Conservation (phyloP, 2,329 filamentous ascomycete genomes). For the Fusarium duplospermum region DNA sequence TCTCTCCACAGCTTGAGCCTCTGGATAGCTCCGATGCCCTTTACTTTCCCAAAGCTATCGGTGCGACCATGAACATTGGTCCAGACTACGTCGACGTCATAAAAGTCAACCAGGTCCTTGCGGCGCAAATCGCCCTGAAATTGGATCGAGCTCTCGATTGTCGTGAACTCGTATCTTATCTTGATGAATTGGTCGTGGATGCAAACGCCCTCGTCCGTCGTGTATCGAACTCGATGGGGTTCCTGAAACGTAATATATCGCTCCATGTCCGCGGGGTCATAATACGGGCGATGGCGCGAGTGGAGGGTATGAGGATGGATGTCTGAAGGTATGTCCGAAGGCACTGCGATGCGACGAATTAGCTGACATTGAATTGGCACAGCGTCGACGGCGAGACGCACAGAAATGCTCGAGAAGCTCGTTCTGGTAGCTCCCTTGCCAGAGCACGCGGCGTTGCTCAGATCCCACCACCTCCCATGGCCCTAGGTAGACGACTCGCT, state of each 20-base stretch:
- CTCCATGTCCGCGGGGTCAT: slow-evolving; percentile 62
- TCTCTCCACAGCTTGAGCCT: slow-evolving; percentile 65
- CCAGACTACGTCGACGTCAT: slow-evolving; percentile 65
- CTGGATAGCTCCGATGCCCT: slow-evolving; percentile 63
- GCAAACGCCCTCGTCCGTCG: slow-evolving; percentile 57
- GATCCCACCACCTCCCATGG: slow-evolving; percentile 63
- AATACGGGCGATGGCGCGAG: slow-evolving; percentile 62
- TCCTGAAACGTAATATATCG: slow-evolving; percentile 61
- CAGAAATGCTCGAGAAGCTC: slow-evolving; percentile 64
- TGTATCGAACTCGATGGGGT: slow-evolving; percentile 62
- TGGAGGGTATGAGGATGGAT: slow-evolving; percentile 63
- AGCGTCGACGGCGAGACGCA: slow-evolving; percentile 45
- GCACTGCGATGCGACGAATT: slow-evolving; percentile 50
- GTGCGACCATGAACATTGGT: slow-evolving; percentile 62
- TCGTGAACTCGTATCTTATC: slow-evolving; percentile 64
- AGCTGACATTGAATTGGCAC: slow-evolving; percentile 11
- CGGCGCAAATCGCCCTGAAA: slow-evolving; percentile 62
- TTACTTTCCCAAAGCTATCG: slow-evolving; percentile 62
- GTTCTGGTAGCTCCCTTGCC: slow-evolving; percentile 65
- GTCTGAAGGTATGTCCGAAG: slow-evolving; percentile 57
- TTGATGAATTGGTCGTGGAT: slow-evolving; percentile 61
- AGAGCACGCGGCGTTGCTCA: slow-evolving; percentile 61
- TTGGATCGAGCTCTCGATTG: slow-evolving; percentile 58
- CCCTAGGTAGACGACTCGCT: slow-evolving; percentile 64
- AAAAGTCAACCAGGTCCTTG: slow-evolving; percentile 62